These are phyloP conservation scores for Pilatotrama ljubarskyi DNA, from an alignment of 768 basidiomycete genomes.

Conservation along the genomic window DNA sequence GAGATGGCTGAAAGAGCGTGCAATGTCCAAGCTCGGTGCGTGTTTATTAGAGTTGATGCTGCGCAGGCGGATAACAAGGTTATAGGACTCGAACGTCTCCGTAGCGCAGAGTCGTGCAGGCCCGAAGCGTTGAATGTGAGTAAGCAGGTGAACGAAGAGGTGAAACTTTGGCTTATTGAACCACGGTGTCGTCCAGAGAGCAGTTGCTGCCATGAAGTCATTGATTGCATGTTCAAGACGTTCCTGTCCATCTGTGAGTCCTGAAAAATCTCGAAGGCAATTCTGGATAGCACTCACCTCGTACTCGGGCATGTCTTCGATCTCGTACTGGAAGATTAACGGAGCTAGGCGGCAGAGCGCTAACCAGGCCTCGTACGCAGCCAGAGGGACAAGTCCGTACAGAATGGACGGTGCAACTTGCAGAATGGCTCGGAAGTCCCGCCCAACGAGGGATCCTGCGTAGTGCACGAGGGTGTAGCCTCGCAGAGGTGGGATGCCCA, in stretches of 20 bases:
- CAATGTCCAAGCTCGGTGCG: constrained; percentile 1
- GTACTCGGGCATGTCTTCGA: constrained; percentile 22
- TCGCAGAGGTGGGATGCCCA: constrained; percentile 32
- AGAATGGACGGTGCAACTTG: constrained; percentile 41
- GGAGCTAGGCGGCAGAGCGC: constrained; percentile 35
- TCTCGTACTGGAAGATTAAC: constrained; percentile 41
- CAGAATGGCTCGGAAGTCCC: constrained; percentile 31
- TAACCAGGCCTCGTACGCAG: constrained; percentile 35
- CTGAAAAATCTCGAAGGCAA: not conserved
- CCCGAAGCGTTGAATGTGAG: constrained; percentile 27
- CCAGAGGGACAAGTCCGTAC: constrained; percentile 35
- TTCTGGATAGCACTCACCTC: not conserved
- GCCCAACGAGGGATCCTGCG: constrained; percentile 38
- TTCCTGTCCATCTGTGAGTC: constrained; percentile 8
- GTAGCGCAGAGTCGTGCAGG: constrained; percentile 24
- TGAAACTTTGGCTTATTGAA: constrained; percentile 32
- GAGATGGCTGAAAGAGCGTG: not conserved
- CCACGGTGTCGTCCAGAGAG: constrained; percentile 21
- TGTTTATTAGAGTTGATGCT: constrained; percentile 4
- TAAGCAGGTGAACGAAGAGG: constrained; percentile 24
- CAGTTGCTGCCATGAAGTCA: constrained; percentile 14
- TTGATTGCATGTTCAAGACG: constrained; percentile 6
- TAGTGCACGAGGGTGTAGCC: constrained; percentile 39
- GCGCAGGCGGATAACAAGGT: constrained; percentile 21
- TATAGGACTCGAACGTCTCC: constrained; percentile 29